Base-by-base conservation (phyloP, 2,329 filamentous ascomycete species). In the Verticillium alfalfae region DNA sequence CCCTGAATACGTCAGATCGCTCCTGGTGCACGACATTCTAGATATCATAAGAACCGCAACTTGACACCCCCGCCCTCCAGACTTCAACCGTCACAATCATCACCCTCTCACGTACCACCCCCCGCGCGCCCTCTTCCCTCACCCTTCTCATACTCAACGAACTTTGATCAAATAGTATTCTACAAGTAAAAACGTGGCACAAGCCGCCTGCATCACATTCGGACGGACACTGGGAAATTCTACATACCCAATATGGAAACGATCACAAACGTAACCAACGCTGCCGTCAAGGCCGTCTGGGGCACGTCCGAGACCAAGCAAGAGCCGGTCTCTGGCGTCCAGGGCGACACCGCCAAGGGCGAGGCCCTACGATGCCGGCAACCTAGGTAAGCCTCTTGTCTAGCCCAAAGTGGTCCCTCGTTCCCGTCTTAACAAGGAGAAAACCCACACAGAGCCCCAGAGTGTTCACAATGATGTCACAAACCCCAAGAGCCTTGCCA, bases 351-450 rank as follows among this genome's bases (percentile, higher is more conserved):
- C 5, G 81, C 82, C 31, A 81, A 80, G 54, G 85, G 84, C 13
- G 88, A 94, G 72, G 72, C 92, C 92, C 0, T 96, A 88, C 68
- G 92, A 95, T 70, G 86, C 86, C 62, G 92, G 92, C 57, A 95
- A 95, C 72, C 76, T 84, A n/a, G 81, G 85, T 78, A 83, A 52
- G 70, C 60, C 13, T 26, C 49, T 18, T 31, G 26, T 31, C 26
- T 31, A 31, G 26, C 4, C 26, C 26, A 31, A 4, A 31, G 26
- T 31, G 26, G 26, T 31, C 26, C 26, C 26, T 31, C 26, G 36
- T 37, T 37, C 13, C 9, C 13, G 13, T 37, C 16, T 58, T 64
- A 16, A 65, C 49, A 31, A 31, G 3, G 38, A 9, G 45, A 26
- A 5, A 22, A 37, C 2, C 9, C 2, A 16, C 59, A 60, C 62